Evolutionary conservation across 805 yeast species (phyloP).

Genomic region (Metschnikowia koreensis): DNA sequence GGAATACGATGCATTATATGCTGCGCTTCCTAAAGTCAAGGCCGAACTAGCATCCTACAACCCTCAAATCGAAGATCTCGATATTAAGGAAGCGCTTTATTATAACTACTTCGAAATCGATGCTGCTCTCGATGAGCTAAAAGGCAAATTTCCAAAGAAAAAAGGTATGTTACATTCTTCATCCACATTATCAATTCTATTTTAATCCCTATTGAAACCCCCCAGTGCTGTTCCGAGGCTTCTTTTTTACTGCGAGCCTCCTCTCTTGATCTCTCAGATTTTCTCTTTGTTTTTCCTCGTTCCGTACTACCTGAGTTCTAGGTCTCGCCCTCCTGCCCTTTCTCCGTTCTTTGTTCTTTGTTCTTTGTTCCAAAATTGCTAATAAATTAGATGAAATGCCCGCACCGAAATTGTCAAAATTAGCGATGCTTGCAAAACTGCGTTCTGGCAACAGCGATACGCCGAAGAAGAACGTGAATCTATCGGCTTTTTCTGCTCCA

Average conservation of each 20-base stretch:
- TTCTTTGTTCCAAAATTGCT: constrained; percentile 17
- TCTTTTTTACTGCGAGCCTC: background rate
- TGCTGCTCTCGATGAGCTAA: constrained; percentile 49
- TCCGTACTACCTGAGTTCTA: constrained; percentile 9
- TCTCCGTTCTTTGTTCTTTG: background rate
- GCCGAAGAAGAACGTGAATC: background rate
- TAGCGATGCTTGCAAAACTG: constrained; percentile 18
- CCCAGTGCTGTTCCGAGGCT: background rate
- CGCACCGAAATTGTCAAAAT: constrained; percentile 17
- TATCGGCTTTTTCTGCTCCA: background rate
- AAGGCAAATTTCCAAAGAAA: constrained; percentile 28
- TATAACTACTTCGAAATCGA: constrained; percentile 55
- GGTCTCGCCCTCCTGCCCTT: background rate
- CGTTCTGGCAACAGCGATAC: constrained; percentile 5
- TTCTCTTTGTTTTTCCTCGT: background rate
- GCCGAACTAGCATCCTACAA: constrained; percentile 36
- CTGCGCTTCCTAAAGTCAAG: constrained; percentile 44
- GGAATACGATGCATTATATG: constrained; percentile 44
- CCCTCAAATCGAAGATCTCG: constrained; percentile 45
- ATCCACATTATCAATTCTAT: too few species aligned
- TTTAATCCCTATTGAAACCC: too few species aligned
- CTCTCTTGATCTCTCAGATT: background rate
- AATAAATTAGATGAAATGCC: constrained; percentile 16
- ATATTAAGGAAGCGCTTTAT: constrained; percentile 59
- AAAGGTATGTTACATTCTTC: constrained; percentile 43